phyloP scores from a whole-genome alignment of 2,329 filamentous ascomycete genomes.

The Calonectria hawksworthii region DNA sequence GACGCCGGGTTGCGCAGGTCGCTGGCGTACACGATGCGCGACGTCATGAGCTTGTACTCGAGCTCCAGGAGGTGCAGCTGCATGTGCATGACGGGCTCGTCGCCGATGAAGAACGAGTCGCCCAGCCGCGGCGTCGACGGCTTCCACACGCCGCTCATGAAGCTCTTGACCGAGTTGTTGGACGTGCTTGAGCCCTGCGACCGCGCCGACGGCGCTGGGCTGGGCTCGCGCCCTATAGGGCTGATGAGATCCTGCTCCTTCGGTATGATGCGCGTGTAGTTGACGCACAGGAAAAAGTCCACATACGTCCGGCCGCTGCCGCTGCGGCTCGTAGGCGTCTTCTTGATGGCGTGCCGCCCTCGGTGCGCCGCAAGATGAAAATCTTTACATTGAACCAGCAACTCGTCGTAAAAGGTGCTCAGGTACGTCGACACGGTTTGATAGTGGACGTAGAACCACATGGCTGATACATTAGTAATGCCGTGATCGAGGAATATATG shows the following conservation, averaged over 20 bases:
- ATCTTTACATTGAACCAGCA: slow-evolving; percentile 42
- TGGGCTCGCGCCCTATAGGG: slow-evolving; percentile 13
- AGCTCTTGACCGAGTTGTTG: slow-evolving; percentile 12
- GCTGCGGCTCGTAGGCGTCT: slow-evolving; percentile 12
- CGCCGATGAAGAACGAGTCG: neutral
- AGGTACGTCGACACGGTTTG: slow-evolving; percentile 21
- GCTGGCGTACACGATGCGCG: slow-evolving; percentile 24
- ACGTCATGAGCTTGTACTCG: slow-evolving; percentile 30
- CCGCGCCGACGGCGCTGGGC: slow-evolving; percentile 21
- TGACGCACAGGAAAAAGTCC: slow-evolving; percentile 50
- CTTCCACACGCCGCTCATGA: slow-evolving; percentile 19
- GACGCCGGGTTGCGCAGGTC: slow-evolving; percentile 14
- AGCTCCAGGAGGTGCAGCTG: slow-evolving; percentile 27
- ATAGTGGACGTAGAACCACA: slow-evolving; percentile 29
- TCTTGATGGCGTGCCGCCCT: slow-evolving; percentile 43
- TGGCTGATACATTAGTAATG: slow-evolving; percentile 18
- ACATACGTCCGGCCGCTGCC: slow-evolving; percentile 29
- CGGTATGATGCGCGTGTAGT: slow-evolving; percentile 42
- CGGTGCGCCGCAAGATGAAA: slow-evolving; percentile 48
- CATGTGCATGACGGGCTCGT: slow-evolving; percentile 23
- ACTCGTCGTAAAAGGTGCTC: slow-evolving; percentile 16
- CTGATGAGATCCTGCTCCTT: neutral
- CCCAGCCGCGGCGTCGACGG: slow-evolving; percentile 15
- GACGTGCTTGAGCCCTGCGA: slow-evolving; percentile 16
- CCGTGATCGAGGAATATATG: slow-evolving; percentile 23